Conservation (phyloP, 2,329 filamentous ascomycete species). For the Magnaporthales sp. region DNA sequence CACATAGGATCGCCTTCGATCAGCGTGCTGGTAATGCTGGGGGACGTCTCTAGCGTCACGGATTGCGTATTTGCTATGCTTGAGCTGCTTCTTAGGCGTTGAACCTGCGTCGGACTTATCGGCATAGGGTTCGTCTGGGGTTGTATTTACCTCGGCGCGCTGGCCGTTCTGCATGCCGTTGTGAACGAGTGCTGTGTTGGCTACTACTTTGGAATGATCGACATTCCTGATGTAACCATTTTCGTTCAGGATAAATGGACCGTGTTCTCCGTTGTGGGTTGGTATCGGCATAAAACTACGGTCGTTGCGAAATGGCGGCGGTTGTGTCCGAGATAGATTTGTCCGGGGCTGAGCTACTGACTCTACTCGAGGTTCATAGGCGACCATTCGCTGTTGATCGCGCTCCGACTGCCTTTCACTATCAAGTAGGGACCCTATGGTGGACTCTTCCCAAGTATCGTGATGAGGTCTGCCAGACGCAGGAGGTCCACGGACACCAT, state of each 20-base stretch:
- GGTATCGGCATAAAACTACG: constrained; percentile 9
- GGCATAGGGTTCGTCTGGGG: constrained; percentile 15
- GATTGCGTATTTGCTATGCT: constrained; percentile 28
- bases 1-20: constrained; percentile 12
- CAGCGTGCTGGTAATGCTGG: constrained; percentile 10
- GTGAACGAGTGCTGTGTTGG: constrained; percentile 14
- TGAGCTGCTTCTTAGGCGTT: constrained; percentile 16
- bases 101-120: constrained; percentile 17
- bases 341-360: background rate
- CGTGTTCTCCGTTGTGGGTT: constrained; percentile 5
- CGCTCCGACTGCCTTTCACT: constrained; percentile 2
- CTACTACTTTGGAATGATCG: constrained; percentile 10
- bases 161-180: constrained; percentile 11
- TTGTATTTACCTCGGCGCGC: constrained; percentile 14
- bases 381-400: background rate
- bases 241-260: constrained; percentile 25
- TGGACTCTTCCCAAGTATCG: constrained; percentile 26
- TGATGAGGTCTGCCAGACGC: constrained; percentile 14
- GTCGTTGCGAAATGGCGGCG: constrained; percentile 7
- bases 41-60: constrained; percentile 20
- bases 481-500: constrained; percentile 11
- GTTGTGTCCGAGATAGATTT: background rate
- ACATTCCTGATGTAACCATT: constrained; percentile 28
- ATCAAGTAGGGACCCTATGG: constrained; percentile 23
- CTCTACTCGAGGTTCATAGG: background rate